Conservation (phyloP, 2,329 filamentous ascomycete species). For the Blastomyces gilchristii region DNA sequence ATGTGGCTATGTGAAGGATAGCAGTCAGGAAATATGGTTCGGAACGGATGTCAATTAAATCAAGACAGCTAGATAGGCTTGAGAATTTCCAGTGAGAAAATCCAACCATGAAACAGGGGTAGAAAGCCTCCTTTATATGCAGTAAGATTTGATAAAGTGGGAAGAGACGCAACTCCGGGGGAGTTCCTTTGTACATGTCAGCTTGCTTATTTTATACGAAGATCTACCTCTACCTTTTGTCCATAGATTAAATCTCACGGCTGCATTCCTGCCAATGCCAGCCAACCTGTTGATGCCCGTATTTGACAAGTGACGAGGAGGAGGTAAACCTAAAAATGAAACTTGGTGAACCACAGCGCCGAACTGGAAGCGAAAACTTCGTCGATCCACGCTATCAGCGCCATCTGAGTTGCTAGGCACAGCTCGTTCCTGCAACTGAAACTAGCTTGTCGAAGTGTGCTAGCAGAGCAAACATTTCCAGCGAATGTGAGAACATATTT, state of each 20-base stretch:
- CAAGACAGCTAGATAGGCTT: neutral
- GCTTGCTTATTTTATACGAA: too few species aligned
- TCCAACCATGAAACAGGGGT: neutral
- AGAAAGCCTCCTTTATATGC: neutral
- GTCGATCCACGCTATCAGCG: neutral
- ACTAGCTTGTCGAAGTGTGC: neutral
- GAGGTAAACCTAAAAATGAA: neutral
- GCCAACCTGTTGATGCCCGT: neutral
- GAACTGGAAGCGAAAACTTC: neutral
- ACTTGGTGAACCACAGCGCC: neutral
- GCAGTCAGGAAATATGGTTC: neutral
- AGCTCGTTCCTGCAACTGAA: neutral
- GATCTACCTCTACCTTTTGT: too few species aligned
- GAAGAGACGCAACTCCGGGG: neutral
- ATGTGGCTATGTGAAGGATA: neutral
- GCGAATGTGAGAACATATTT: neutral
- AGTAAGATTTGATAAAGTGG: neutral
- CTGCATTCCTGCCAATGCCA: neutral
- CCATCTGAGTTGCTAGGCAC: neutral
- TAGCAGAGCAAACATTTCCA: neutral
- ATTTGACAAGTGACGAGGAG: neutral
- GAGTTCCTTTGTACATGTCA: neutral
- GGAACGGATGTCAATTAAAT: neutral
- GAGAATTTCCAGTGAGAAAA: neutral
- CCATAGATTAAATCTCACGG: neutral